Base-by-base conservation (phyloP, 257 asterid genomes). In the Verbascum thapsus region DNA sequence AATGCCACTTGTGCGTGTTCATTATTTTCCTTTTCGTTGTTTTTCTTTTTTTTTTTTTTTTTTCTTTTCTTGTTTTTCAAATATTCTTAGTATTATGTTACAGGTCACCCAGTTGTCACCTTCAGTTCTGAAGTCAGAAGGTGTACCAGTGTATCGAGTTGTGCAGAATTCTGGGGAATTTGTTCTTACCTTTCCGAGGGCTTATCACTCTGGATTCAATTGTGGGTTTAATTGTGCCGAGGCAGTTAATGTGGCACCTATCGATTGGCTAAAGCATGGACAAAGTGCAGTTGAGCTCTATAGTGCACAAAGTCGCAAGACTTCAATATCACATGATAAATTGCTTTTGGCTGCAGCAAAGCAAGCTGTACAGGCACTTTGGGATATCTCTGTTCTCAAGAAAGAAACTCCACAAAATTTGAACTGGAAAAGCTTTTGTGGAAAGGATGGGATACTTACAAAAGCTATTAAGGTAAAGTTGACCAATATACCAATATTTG, bases 211-310 rank as follows among this genome's bases (percentile, higher is more conserved):
- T 58, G 95, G 96, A 44, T 88, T 88, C 80, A 88, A 85, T 71
- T 76, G 91, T 55, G 96, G 96, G 54, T 88, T 88, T 71, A 88
- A 88, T 58, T 88, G 95, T 65, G 96, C 96, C 0, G 96, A 88
- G 82, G 96, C 96, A n/a, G 96, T 88, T 41, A 88, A 88, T 53
- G 91, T 88, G 75, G 96, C 92, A 7, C 96, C 96, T 2, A 68
- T 83, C 15, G 91, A 88, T 72, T 88, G 96, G 96, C 79, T 88
- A 49, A 76, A 58, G 49, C 91, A 88, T 65, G 96, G 96, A 38
- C 86, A 79, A 67, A 76, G 50, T 41, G 95, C 92, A 34, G 83
- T 85, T 19, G 95, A 85, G 78, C 88, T 88, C 22, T 88, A 88
- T 53, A 75, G 96, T 41, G 58, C 59, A 20, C 92, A 85, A 72